Evolutionary conservation across 2,329 filamentous ascomycete genomes (phyloP), one percentile per base, ranked within the genome.

Genomic region (Pseudogymnoascus sp.): DNA sequence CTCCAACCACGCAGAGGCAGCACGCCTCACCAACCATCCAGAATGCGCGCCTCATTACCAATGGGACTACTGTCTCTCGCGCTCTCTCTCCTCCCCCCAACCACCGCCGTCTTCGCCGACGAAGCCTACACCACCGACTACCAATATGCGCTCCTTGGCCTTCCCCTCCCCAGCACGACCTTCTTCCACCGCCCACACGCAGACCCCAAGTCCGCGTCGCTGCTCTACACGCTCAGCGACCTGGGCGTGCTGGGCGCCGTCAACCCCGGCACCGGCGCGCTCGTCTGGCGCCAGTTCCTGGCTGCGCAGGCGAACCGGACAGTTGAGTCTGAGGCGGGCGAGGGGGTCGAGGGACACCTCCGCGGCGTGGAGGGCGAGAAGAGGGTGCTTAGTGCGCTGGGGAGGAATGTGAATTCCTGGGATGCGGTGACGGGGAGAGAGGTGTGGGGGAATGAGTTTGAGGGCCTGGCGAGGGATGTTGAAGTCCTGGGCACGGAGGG

Each of bases 61-160:
- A 62, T 70, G 40, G 69, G 67, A 59, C 66, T 73, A 26, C 65
- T 74, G 16, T 68, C 64, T 13, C 61, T 73, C 42, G 59, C 59
- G 37, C 53, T 63, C 62, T 70, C 69, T 8, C 66, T 73, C 29
- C 65, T 73, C 21, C 70, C 72, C n/a, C 62, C 63, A 5, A 61
- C 68, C 7, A 56, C 67, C 44, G 90, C 92, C 68, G 86, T 97
- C 65, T 96, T 92, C 78, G 82, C 84, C 69, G 95, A 99, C 73
- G 93, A 99, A 76, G 92, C 96, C 69, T 93, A 87, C 78, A 84
- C 91, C 70, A 85, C 96, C 74, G 95, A 99, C 77, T 97, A 92
- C 79, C 93, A 97, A 77, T 87, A 96, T 78, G 86, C 90, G 68
- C 86, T 97, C 59, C 80, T 99, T 71, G 95, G 95, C 72, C 78